Evolutionary conservation across 345 rosid species (phyloP).

Genomic region (Adansonia digitata): DNA sequence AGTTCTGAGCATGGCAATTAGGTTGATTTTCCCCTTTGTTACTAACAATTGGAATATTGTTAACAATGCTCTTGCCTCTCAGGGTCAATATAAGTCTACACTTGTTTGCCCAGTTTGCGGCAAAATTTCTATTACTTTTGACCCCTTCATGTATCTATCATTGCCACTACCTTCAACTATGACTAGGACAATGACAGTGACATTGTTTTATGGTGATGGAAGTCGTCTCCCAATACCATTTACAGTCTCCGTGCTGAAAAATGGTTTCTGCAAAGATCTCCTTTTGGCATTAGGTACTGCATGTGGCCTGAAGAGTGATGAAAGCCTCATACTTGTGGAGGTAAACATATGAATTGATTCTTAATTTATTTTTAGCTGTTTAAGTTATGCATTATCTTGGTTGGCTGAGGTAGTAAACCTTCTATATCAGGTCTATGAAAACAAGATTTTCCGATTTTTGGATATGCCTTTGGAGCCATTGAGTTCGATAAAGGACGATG

Average conservation of each 20-base stretch:
- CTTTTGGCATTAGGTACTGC: conserved; percentile 56
- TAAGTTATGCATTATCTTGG: not conserved
- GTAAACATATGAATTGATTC: conserved; percentile 28
- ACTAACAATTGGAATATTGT: conserved; percentile 15
- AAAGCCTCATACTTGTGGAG: conserved; percentile 80
- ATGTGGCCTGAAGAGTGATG: conserved; percentile 74
- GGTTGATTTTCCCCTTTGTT: not conserved
- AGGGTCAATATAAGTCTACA: conserved; percentile 98
- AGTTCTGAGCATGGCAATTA: not conserved
- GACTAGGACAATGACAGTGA: conserved; percentile 77
- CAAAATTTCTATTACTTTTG: conserved; percentile 85
- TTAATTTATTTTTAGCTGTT: not conserved
- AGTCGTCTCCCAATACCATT: conserved; percentile 68
- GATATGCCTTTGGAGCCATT: conserved; percentile 50
- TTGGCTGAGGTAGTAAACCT: conserved; percentile 20
- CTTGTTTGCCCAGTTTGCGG: conserved; percentile 82
- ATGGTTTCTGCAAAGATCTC: conserved; percentile 74
- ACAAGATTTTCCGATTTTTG: conserved; percentile 49
- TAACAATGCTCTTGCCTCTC: conserved; percentile 23
- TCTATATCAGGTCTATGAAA: conserved; percentile 51
- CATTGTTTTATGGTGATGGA: conserved; percentile 74
- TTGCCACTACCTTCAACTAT: conserved; percentile 83
- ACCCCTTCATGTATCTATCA: conserved; percentile 92
- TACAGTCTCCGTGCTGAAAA: conserved; percentile 69
- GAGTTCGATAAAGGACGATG: conserved; percentile 62